phyloP scores from a whole-genome alignment of 2,329 filamentous ascomycete genomes.

The Plectosphaerella plurivora region DNA sequence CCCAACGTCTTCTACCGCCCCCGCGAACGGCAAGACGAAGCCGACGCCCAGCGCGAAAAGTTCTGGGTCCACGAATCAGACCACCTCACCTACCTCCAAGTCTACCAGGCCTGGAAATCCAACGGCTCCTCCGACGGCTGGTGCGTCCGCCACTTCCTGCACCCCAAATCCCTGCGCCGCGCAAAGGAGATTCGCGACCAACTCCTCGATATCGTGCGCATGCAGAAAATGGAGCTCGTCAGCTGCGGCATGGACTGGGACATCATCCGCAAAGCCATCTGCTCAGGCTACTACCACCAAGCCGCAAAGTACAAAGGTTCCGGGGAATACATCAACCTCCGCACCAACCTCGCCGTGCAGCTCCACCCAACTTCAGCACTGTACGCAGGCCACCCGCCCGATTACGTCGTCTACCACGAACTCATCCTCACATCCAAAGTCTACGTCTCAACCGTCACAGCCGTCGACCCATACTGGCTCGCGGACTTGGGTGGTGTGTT shows the following conservation, averaged over 20 bases:
- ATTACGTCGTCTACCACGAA: conserved; percentile 98
- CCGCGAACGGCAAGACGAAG: conserved; percentile 94
- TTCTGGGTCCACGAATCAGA: conserved; percentile 98
- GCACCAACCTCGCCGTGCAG: conserved; percentile 90
- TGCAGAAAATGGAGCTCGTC: conserved; percentile 82
- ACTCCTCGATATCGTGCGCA: conserved; percentile 86
- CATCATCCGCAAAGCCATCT: conserved; percentile 91
- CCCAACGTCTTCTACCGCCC: conserved; percentile 96
- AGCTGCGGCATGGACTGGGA: conserved; percentile 98
- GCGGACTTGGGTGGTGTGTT: conserved; percentile 96
- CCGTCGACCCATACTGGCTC: conserved; percentile 95
- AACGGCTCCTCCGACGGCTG: conserved; percentile 88
- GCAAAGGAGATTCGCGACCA: conserved; percentile 95
- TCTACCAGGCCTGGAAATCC: conserved; percentile 91
- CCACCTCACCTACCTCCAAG: conserved; percentile 90
- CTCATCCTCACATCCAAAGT: conserved; percentile 94
- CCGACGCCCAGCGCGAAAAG: conserved; percentile 90
- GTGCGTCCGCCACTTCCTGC: conserved; percentile 90
- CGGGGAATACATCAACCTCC: conserved; percentile 94
- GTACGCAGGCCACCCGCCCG: conserved; percentile 91
- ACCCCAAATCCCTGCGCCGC: conserved; percentile 86
- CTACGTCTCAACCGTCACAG: conserved; percentile 96
- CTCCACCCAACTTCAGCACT: conserved; percentile 91
- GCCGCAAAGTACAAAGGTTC: conserved; percentile 94
- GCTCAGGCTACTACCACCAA: conserved; percentile 96